Evolutionary conservation across 208 protist species (phyloP).

Genomic region (Wallacemonas rigidus): DNA sequence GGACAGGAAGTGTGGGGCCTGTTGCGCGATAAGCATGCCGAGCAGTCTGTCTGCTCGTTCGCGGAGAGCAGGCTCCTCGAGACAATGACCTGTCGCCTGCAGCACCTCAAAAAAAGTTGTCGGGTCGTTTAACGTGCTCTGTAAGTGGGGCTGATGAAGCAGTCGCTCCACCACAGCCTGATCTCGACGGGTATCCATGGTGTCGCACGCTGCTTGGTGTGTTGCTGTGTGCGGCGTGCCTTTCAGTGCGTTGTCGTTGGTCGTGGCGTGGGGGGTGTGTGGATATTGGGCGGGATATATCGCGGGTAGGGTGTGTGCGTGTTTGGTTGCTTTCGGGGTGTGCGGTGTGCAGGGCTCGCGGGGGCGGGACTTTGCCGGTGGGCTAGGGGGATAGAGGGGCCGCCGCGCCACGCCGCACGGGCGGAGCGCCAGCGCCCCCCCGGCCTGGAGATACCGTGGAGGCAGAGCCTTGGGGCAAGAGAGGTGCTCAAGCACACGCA

Average conservation of each 20-base stretch:
- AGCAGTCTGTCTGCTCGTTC: slow-evolving; percentile 12
- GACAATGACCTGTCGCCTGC: slow-evolving; percentile 5
- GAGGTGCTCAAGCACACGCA: not conserved
- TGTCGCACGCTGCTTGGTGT: not conserved
- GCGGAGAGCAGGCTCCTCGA: not conserved
- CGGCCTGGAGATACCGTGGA: not conserved
- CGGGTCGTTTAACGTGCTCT: not conserved
- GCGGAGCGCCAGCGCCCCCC: not conserved
- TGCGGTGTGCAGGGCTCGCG: not conserved
- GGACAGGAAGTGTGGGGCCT: slow-evolving; percentile 15
- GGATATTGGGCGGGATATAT: not conserved
- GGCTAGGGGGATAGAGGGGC: too few relatives aligned
- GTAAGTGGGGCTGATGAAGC: not conserved
- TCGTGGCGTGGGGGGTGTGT: not conserved
- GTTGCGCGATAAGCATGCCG: slow-evolving; percentile 4
- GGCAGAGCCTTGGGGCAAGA: too few relatives aligned
- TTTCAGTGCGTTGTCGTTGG: not conserved
- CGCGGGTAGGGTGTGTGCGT: not conserved
- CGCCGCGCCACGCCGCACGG: not conserved
- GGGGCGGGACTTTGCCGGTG: too few relatives aligned
- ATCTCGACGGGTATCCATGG: not conserved
- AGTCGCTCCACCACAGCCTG: not conserved
- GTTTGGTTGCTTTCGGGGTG: not conserved
- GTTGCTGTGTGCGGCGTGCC: not conserved
- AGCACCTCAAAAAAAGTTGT: slow-evolving; percentile 15